Evolutionary conservation across 306 rosid genomes (phyloP), one percentile per base, ranked within the genome.

Genomic region (Gastrolobium bilobum): DNA sequence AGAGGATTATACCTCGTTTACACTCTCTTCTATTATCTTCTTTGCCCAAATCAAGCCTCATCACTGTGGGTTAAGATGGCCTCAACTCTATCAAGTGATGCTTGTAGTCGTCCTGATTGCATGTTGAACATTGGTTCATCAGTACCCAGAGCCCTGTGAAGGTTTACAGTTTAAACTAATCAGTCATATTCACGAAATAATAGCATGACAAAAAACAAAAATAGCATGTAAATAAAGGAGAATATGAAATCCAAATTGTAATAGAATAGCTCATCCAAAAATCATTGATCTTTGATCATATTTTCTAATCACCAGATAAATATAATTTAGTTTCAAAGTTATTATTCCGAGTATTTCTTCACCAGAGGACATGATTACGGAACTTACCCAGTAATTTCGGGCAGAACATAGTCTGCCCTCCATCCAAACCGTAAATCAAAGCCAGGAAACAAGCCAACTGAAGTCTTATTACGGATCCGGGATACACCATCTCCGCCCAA

Each of bases 61-160:
- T 92, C 99, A 42, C 73, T 78, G 73, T 91, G 92, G 60, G 96
- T 95, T 80, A 95, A 34, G 82, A 95, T 87, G 84, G 90, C 85
- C 86, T 95, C 99, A 20, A 95, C 90, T 86, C 99, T 87, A 83
- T 95, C 99, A 63, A 95, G 92, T 20, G 99, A 94, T 79, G 97
- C 98, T 68, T 91, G 90, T 70, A 91, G 70, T 75, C 82, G 84
- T 68, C 98, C 98, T 0, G 98, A 87, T 69, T 91, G 87, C 99
- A 92, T 87, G 90, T 95, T 95, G 84, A 95, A 91, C 89, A 93
- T 29, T 42, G 96, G 91, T 59, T 95, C 99, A 10, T 89, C 89
- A 7, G 99, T 90, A 37, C 99, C 99, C 65, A 95, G 52, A 65
- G 88, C 98, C 88, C 98, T 95, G 79, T 66, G 50, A 15, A 48